Evolutionary conservation across 139 green algal species (phyloP), one percentile per base, ranked within the genome.

Genomic region (Ostreobium quekettii): DNA sequence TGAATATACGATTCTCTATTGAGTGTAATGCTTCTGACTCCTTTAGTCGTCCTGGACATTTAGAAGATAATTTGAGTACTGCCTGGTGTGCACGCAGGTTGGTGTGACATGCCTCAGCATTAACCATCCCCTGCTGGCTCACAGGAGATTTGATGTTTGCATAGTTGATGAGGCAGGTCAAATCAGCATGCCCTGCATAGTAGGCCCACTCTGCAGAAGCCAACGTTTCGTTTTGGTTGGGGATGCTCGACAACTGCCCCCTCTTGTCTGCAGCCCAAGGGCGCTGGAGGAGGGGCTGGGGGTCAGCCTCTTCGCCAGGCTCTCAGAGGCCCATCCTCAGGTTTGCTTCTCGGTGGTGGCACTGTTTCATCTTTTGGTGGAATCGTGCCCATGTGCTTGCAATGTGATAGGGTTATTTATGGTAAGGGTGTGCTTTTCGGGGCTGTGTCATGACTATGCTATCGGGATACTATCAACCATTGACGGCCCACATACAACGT

Each of bases 151-250:
- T 67, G 91, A 97, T 66, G 84, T 97, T n/a, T 89, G 78, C 66
- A 92, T 98, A 35, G 76, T 98, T 48, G 93, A 99, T 65, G 93
- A 99, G 74, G 93, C 92, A 0, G 80, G 82, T 1, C 93, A 99
- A 77, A 83, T 95, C 49, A 87, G 76, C 15, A 42, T 89, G 69
- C 85, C 87, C 1, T 72, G 77, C 0, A 48, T 73, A 26, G 69
- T 96, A 8, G 82, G 81, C 1, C 80, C 93, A 0, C 75, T 99
- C 53, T 62, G 86, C 3, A 48, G 47, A 4, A 67, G 73, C 5
- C 47, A 67, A 4, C 49, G 32, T 1, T 89, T 89, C 53, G 79
- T 88, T 28, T 75, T 89, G 47, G 81, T 89, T 8, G 78, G 81
- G 11, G 72, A 78, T 48, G 29, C 36, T 39, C 58, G 62, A 3